Percentiles rank a stretch among this genome's conserved stretches.
These are phyloP conservation scores for Solanum chiquidenum DNA, from an alignment of 257 asterid species.

Conservation along the genomic window DNA sequence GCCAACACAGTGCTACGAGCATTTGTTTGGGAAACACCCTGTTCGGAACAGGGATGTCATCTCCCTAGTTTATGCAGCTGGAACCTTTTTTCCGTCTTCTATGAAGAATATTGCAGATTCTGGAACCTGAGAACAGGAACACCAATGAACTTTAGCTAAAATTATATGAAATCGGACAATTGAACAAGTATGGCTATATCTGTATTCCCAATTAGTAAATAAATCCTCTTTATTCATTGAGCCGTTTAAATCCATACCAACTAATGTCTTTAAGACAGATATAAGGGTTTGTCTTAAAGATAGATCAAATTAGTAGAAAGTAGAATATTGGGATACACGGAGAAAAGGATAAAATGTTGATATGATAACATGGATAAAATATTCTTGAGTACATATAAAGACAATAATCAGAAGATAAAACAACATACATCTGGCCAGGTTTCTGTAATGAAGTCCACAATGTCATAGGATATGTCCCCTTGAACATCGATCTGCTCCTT, in stretches of 20 bases:
- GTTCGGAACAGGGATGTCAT: conserved; percentile 1
- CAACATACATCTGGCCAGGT: conserved; percentile 87
- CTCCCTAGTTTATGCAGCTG: conserved; percentile 38
- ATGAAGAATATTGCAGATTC: conserved; percentile 78
- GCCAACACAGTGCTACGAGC: neutral
- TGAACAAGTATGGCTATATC: neutral
- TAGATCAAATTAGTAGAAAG: neutral
- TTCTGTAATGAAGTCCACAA: conserved; percentile 90
- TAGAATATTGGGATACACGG: neutral
- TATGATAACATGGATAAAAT: neutral
- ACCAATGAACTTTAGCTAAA: neutral
- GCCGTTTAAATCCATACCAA: neutral
- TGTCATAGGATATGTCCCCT: conserved; percentile 93
- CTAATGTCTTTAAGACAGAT: neutral
- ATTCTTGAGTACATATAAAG: neutral
- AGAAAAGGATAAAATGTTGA: neutral
- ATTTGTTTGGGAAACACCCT: neutral
- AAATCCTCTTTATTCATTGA: neutral
- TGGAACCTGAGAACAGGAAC: conserved; percentile 49
- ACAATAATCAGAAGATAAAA: conserved; percentile 3
- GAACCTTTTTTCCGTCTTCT: conserved; percentile 90
- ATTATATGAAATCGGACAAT: neutral
- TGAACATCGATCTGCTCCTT: conserved; percentile 99
- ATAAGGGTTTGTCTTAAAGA: neutral
- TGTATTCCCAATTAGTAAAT: neutral